Base-by-base conservation (phyloP, 176 grass and related monocot species). In the Typha latifolia region DNA sequence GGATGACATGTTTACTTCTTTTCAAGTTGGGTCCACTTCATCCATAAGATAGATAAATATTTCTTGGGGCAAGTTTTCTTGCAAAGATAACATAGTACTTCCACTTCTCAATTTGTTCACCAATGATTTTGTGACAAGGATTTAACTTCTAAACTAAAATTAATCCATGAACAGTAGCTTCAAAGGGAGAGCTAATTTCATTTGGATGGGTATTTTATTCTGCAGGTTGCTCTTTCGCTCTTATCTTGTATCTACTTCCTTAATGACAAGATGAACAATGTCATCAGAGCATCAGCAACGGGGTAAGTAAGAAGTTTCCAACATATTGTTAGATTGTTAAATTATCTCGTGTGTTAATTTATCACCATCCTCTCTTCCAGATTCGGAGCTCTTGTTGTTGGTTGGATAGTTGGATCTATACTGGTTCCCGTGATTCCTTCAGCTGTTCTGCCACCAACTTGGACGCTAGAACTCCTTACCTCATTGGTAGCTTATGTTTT, bases 241-340 rank as follows among this genome's bases (percentile, higher is more conserved):
- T 72, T 99, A 63, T 80, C 89, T 0, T 99, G 89, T 73, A 93
- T 99, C 74, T 93, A 89, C 73, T 93, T 99, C 73, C 89, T 99
- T 74, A 93, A 99, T 22, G 94, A 93, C 14, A 99, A 99, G 82
- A 99, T 93, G 94, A 99, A 99, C 77, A 84, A 85, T 32, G 76
- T 84, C 53, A 56, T 77, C 47, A 87, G 94, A 72, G 94, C 94
- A 5, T 93, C 80, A 5, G 57, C 65, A 10, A 99, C 86, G 49
- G 94, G 94, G 94, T 99, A 48, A 93, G 37, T 32, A 12, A 47
- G 43, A 57, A 13, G 52, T 79, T 24, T 57, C 62, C 48, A 62
- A 5, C 12, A 32, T 21, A 31, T 37, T 62, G 23, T 56, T 74
- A 12, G 65, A 15, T 72, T 69, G 43, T 62, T 27, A 21, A 77